Conservation (phyloP, 306 rosid genomes). For the Prunus fruticosa region DNA sequence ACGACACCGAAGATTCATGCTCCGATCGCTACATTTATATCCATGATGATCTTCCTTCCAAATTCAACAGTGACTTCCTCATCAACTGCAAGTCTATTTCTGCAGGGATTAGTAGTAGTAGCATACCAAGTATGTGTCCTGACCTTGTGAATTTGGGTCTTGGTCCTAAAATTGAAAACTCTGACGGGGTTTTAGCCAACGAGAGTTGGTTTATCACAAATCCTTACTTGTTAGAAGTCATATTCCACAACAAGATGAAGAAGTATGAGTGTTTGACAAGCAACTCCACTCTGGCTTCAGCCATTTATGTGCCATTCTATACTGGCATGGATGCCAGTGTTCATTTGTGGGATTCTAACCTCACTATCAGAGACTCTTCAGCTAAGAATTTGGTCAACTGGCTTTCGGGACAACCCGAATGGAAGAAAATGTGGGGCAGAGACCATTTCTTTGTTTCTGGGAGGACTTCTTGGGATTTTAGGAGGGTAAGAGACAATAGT, state of each 20-base stretch:
- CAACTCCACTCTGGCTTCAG: constrained; percentile 60
- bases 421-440: constrained; percentile 81
- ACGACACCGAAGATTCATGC: constrained; percentile 41
- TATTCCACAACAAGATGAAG: constrained; percentile 75
- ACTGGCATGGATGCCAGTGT: constrained; percentile 79
- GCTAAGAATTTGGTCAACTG: constrained; percentile 50
- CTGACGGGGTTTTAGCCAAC: constrained; percentile 37
- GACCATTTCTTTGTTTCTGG: constrained; percentile 83
- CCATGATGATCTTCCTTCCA: constrained; percentile 49
- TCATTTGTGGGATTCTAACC: constrained; percentile 56
- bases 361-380: constrained; percentile 55
- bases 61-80: constrained; percentile 57
- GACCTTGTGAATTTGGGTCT: constrained; percentile 60
- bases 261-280: constrained; percentile 65
- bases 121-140: constrained; percentile 54
- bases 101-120: constrained; percentile 33
- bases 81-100: constrained; percentile 57
- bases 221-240: constrained; percentile 67
- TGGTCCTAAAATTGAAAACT: constrained; percentile 44
- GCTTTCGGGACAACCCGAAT: constrained; percentile 45
- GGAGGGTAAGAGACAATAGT: constrained; percentile 47
- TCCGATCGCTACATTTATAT: constrained; percentile 55
- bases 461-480: constrained; percentile 90
- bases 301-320: constrained; percentile 75
- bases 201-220: constrained; percentile 62